Conservation (phyloP, 192 early-diverging fungal genomes). For the Coemansia sp. region DNA sequence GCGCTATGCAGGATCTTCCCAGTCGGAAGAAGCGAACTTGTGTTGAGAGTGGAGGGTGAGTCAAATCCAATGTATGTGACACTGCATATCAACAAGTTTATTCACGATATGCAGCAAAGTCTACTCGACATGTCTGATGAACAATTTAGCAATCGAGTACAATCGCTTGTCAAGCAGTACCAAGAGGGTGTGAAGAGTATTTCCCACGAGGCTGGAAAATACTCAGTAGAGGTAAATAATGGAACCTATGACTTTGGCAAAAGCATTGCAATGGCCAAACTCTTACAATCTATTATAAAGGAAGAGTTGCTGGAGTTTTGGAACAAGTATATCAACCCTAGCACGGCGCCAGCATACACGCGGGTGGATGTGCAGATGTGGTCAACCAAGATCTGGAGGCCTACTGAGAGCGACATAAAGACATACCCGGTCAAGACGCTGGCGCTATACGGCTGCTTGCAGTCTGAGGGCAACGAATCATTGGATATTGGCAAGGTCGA, state of each 20-base stretch:
- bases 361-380: constrained; percentile 31
- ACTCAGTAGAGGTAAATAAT: too few relatives aligned
- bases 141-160: constrained; percentile 64
- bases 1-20: not conserved
- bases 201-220: too few relatives aligned
- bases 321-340: constrained; percentile 41
- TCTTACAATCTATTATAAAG: constrained; percentile 17
- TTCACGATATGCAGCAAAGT: constrained; percentile 54
- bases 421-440: constrained; percentile 11
- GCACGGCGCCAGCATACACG: constrained; percentile 25
- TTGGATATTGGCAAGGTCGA: constrained; percentile 5
- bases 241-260: too few relatives aligned
- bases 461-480: not conserved
- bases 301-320: constrained; percentile 29
- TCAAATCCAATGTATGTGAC: constrained; percentile 77
- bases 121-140: constrained; percentile 15
- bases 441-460: constrained; percentile 17
- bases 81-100: constrained; percentile 75
- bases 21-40: not conserved
- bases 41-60: constrained; percentile 65
- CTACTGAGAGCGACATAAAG: constrained; percentile 8
- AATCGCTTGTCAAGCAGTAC: constrained; percentile 59
- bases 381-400: constrained; percentile 14
- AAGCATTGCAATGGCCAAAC: too few relatives aligned
- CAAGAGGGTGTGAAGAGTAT: constrained; percentile 34